A percentile compares a stretch with the other conserved stretches of the same genome.
These are phyloP conservation scores for Dichotomocladium elegans DNA, from an alignment of 371 early-diverging fungal species.

Conservation along the genomic window DNA sequence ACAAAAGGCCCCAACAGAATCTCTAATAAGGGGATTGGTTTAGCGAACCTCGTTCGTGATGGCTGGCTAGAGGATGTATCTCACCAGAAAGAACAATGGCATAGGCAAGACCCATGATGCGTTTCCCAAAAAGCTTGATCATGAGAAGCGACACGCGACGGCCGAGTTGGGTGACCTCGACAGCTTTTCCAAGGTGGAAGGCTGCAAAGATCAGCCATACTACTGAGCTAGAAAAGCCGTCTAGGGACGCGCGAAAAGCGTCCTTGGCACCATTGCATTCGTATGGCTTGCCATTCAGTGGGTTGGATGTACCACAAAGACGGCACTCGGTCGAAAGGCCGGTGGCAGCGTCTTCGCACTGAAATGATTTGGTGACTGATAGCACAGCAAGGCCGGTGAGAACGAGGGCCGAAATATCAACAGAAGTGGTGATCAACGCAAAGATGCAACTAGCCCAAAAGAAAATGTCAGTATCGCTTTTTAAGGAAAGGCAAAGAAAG, in stretches of 20 bases:
- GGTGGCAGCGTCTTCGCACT: conserved; percentile 47
- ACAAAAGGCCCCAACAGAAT: conserved; percentile 64
- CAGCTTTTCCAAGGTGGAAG: conserved; percentile 68
- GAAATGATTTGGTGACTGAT: conserved; percentile 55
- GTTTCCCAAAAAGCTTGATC: conserved; percentile 51
- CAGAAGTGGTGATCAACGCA: conserved; percentile 55
- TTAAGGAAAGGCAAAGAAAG: not conserved
- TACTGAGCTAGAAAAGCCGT: conserved; percentile 60
- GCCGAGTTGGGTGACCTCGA: conserved; percentile 58
- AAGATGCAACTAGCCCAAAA: conserved; percentile 44
- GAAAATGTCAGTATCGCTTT: not conserved
- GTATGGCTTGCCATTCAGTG: conserved; percentile 23
- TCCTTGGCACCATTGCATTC: conserved; percentile 54
- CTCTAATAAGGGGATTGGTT: conserved; percentile 45
- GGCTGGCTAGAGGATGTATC: not conserved
- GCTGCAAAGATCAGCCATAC: conserved; percentile 71
- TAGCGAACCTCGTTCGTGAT: not conserved
- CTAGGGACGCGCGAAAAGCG: conserved; percentile 50
- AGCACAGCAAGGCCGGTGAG: conserved; percentile 48
- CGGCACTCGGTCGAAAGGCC: conserved; percentile 51
- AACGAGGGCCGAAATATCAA: conserved; percentile 55
- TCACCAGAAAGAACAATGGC: conserved; percentile 52
- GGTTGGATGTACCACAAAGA: conserved; percentile 41
- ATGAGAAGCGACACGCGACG: conserved; percentile 53
- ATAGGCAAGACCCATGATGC: conserved; percentile 57